Evolutionary conservation across 1,284 basidiomycete genomes (phyloP), one percentile per base, ranked within the genome.

Genomic region (Inonotus hispidus): DNA sequence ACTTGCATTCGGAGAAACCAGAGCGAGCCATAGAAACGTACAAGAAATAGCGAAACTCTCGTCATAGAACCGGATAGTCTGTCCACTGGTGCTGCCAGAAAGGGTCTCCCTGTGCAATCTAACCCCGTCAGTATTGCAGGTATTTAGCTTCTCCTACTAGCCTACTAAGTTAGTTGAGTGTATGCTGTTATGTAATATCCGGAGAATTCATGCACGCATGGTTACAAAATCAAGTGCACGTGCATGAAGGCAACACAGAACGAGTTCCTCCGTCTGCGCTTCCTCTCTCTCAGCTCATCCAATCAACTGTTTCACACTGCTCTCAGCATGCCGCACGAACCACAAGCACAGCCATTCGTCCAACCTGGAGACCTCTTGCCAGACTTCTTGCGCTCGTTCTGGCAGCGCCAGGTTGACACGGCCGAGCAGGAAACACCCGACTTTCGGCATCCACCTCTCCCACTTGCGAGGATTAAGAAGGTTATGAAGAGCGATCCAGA

Each of bases 401-500:
- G 92, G 92, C 88, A 90, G 69, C 77, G 89, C 38, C 90, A 92
- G 67, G 80, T 93, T 56, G 84, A 89, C 70, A 77, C 83, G 3
- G 90, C 90, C 0, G 92, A 93, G 71, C 82, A 87, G 68, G 88
- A 92, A 69, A 88, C 85, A 0, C 88, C 89, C 38, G 91, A 93
- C 72, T 92, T 91, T 68, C 80, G 90, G 62, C 91, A 93, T 69
- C 92, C 92, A 0, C 86, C 89, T 5, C 77, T 94, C n/a, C 92
- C 92, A 5, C 76, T 97, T 37, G 94, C 94, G 14, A 80, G 94
- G 70, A 96, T 97, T 68, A 97, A 97, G 79, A 96, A 97, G 73
- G 95, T 97, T 65, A 97, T 97, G 92, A 97, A 97, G 81, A 94
- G 89, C 72, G 94, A 97, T 77, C 93, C 93, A 23, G 93, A 96